Base-by-base conservation (phyloP, 2,329 filamentous ascomycete genomes). In the Clonostachys chloroleuca region DNA sequence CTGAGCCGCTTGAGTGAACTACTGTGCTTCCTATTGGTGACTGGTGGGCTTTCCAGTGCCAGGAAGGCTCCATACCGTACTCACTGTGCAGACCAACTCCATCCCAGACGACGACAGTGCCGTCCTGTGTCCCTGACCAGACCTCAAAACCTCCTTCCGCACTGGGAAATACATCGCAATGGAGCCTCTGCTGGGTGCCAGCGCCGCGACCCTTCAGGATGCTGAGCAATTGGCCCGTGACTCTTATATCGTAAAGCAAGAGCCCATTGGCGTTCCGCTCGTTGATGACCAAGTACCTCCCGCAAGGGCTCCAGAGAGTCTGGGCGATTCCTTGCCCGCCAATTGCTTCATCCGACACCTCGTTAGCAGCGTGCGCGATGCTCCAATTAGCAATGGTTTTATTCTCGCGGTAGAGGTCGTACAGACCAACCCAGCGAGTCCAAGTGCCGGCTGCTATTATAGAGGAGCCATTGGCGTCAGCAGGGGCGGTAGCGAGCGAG, bases 271-370 rank as follows among this genome's bases (percentile, higher is more conserved):
- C 72, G 52, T 74, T 73, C 6, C 83, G 73, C 66, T 86, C 83
- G 54, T 78, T 80, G 42, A 85, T 67, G n/a, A 81, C 64, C 17
- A 86, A 67, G 56, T 86, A 86, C 37, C 79, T 69, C 7, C 81
- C 83, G 52, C 81, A 85, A 1, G 75, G 74, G 51, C 80, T 84
- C 83, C 83, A 86, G 5, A 71, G 53, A 1, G 76, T 73, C 62
- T 86, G 81, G 12, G 74, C 65, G 18, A 86, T 80, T 46, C 86
- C 87, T 51, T 79, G 75, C 34, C 87, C 84, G 12, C 75, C 74
- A 51, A 83, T 68, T 14, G 61, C 64, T 30, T 66, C 64, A 3
- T 44, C 46, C 20, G 59, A 61, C 12, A 56, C 56, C 0, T 53
- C 53, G 51, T 73, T 65, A 55, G 75, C 79, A 47, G 79, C 76